Base-by-base conservation (phyloP, 495 filamentous ascomycete genomes). In the Terfezia boudieri region DNA sequence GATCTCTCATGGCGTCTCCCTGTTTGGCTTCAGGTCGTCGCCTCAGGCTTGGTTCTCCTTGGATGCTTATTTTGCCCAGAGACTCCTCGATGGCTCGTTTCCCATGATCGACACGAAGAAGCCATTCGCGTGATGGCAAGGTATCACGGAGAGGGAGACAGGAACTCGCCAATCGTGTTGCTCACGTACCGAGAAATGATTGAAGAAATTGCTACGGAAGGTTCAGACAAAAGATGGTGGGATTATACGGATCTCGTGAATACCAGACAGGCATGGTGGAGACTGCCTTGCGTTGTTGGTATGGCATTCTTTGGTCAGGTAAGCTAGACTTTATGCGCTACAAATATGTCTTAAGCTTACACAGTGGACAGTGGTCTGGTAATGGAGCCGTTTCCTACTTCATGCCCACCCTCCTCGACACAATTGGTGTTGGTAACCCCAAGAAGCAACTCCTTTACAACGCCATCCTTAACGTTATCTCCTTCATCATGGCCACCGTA, bases 181-280 rank as follows among this genome's bases (percentile, higher is more conserved):
- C 72, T 84, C 8, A 61, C 66, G 0, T 76, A 79, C 61, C 71
- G 72, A 17, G 78, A 83, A 59, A 74, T 80, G 60, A 60, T 76
- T 14, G 76, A 82, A 54, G 69, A 74, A 38, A 73, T 76, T 53
- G 68, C 67, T 38, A 73, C 75, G 26, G 71, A 70, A 17, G 80
- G 79, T 16, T 73, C 80, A 9, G 79, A 83, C 55, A 82, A 84
- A 66, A 69, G 74, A 36, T 81, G 74, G 74, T 82, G 77, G 77
- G 78, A 83, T 61, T 82, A 79, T 62, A 65, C 71, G 0, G 74
- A 73, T 48, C 68, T 84, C 12, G 77, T 79, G 70, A 75, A 74
- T 55, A 71, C 63, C 12, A 73, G 68, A 55, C 62, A 72, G 22
- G 69, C 68, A 67, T 75, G 61, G 69, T 81, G 61, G 66, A 69